These are phyloP conservation scores for Gnaphalium uliginosum DNA, from an alignment of 129 eudicot species.

Conservation along the genomic window DNA sequence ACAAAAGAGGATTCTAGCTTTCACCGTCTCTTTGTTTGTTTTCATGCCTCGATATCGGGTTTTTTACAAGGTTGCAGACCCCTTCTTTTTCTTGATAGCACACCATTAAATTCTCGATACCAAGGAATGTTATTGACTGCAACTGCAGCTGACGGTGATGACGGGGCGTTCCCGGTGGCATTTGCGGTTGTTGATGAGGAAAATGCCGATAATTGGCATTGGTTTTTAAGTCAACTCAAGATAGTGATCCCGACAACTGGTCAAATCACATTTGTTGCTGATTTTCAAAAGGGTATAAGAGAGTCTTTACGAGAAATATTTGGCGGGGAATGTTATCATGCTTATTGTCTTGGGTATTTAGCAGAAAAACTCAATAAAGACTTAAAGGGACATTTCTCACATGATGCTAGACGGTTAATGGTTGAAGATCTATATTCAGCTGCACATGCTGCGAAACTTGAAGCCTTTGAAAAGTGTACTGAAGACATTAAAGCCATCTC, in stretches of 20 bases:
- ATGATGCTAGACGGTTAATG: conserved; percentile 58
- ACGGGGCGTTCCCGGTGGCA: conserved; percentile 58
- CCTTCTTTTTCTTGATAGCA: conserved; percentile 51
- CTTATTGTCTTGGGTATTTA: conserved; percentile 50
- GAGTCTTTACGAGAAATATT: conserved; percentile 48
- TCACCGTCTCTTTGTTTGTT: conserved; percentile 55
- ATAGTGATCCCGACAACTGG: conserved; percentile 36
- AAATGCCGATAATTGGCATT: conserved; percentile 57
- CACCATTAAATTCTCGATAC: conserved; percentile 53
- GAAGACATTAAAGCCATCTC: conserved; percentile 56
- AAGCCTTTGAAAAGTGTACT: conserved; percentile 48
- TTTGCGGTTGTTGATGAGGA: conserved; percentile 64
- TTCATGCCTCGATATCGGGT: conserved; percentile 53
- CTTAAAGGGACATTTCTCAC: conserved; percentile 54
- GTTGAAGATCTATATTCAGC: conserved; percentile 60
- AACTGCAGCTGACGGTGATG: conserved; percentile 62
- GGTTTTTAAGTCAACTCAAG: conserved; percentile 57
- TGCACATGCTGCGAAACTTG: conserved; percentile 50
- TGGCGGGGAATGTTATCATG: conserved; percentile 50
- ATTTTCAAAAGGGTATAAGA: conserved; percentile 51
- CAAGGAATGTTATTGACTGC: conserved; percentile 63
- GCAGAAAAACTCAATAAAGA: conserved; percentile 55
- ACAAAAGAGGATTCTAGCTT: conserved; percentile 68
- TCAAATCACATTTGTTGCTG: conserved; percentile 51
- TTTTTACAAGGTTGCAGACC: conserved; percentile 64